Conservation (phyloP, 345 rosid genomes). For the Eucalyptus marginata region DNA sequence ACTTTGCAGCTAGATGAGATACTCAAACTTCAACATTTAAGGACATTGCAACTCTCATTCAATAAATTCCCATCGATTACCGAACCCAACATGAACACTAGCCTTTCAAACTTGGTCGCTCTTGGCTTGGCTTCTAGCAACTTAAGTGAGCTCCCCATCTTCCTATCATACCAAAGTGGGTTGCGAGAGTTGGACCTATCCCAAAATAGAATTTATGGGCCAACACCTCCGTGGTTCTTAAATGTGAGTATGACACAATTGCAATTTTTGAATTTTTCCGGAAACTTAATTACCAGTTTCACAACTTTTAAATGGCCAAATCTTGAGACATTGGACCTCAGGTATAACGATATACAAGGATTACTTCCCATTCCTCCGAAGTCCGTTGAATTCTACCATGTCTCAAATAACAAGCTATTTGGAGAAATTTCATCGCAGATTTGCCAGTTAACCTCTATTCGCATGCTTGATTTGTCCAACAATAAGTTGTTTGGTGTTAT, state of each 20-base stretch:
- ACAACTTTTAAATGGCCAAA: background rate
- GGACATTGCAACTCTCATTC: background rate
- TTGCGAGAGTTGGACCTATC: background rate
- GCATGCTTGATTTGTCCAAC: background rate
- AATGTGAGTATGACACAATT: accelerated
- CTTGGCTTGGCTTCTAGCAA: slow-evolving; percentile 6
- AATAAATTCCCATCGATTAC: background rate
- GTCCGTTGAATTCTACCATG: background rate
- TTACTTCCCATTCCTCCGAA: background rate
- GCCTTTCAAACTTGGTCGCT: background rate
- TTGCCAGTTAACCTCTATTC: background rate
- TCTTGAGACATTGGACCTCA: background rate
- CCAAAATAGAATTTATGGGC: background rate
- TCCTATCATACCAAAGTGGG: background rate
- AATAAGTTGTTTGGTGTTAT: background rate
- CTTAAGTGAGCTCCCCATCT: slow-evolving; percentile 3
- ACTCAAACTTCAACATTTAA: background rate
- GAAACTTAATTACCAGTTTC: background rate
- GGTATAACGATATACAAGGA: background rate
- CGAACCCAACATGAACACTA: background rate
- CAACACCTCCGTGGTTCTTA: background rate
- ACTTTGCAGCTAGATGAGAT: background rate
- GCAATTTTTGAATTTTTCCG: accelerated
- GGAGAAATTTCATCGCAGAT: background rate
- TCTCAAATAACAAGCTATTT: background rate